Percentiles rank a stretch among this genome's conserved stretches.
These are phyloP conservation scores for Pinus albicaulis DNA, from an alignment of 75 land plant genomes.

Conservation along the genomic window DNA sequence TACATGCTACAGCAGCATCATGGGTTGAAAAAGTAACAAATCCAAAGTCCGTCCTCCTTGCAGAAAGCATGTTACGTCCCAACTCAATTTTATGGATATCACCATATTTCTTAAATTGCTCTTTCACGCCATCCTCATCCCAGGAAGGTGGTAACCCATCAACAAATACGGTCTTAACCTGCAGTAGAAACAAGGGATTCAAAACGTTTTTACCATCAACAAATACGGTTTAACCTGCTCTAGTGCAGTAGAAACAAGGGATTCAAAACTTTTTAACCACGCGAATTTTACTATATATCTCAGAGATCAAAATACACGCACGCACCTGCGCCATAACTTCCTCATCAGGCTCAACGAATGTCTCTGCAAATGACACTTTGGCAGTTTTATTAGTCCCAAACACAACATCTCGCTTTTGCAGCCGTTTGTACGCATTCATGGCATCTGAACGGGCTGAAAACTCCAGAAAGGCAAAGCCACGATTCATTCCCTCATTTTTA, in stretches of 20 bases:
- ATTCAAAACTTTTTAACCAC: background rate
- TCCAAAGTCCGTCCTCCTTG: constrained; percentile 88
- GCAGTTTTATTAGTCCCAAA: constrained; percentile 44
- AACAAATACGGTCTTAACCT: too few species aligned
- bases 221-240: constrained; percentile 86
- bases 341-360: constrained; percentile 57
- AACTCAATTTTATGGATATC: constrained; percentile 72
- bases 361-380: constrained; percentile 60
- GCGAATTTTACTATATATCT: too few species aligned
- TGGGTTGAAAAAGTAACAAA: constrained; percentile 80
- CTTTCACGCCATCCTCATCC: constrained; percentile 82
- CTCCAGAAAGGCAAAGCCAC: constrained; percentile 61
- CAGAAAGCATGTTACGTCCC: constrained; percentile 79
- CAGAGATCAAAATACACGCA: background rate
- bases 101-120: constrained; percentile 67
- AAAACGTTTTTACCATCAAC: too few species aligned
- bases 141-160: constrained; percentile 83
- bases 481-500: constrained; percentile 35
- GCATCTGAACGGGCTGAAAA: constrained; percentile 44
- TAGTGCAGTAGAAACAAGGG: background rate
- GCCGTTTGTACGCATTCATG: constrained; percentile 35
- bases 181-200: too few species aligned
- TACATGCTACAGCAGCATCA: constrained; percentile 80
- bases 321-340: constrained; percentile 60
- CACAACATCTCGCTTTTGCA: constrained; percentile 44